phyloP scores from a whole-genome alignment of 352 stramenopile species.

The Phytopythium montanum region DNA sequence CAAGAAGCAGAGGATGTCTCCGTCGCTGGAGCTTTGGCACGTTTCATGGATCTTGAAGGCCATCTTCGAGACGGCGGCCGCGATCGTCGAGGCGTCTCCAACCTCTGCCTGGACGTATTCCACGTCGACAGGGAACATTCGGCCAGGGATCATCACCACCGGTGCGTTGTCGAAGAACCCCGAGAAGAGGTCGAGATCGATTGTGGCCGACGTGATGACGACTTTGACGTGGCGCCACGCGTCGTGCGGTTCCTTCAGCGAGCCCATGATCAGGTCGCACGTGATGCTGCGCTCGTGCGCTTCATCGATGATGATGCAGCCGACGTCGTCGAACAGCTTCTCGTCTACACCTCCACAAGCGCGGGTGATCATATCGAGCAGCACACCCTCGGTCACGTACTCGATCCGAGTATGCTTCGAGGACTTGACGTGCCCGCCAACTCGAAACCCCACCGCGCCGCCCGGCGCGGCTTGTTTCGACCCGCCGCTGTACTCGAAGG shows the following conservation, averaged over 20 bases:
- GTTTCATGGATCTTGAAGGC: conserved; percentile 39
- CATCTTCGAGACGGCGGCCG: too few relatives aligned
- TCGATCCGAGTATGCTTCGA: conserved; percentile 92
- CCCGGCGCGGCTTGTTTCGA: conserved; percentile 94
- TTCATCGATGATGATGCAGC: conserved; percentile 92
- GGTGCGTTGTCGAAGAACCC: conserved; percentile 78
- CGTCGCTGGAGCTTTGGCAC: conserved; percentile 24
- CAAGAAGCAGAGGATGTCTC: too few relatives aligned
- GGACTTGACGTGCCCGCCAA: conserved; percentile 36
- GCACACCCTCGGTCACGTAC: conserved; percentile 80
- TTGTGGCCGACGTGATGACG: conserved; percentile 93
- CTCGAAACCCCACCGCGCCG: conserved; percentile 30
- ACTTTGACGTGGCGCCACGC: too few relatives aligned
- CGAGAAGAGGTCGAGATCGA: conserved; percentile 86
- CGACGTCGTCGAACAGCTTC: conserved; percentile 68
- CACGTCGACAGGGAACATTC: conserved; percentile 92
- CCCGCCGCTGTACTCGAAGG: conserved; percentile 96
- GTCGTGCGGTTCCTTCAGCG: conserved; percentile 59
- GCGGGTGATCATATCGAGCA: too few relatives aligned
- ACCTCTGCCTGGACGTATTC: conserved; percentile 90
- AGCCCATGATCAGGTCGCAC: conserved; percentile 85
- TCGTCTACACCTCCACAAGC: too few relatives aligned
- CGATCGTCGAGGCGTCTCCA: conserved; percentile 61
- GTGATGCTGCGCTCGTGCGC: conserved; percentile 98
- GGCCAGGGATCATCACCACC: conserved; percentile 87